These are phyloP conservation scores for Pseudocercospora fijiensis DNA, from an alignment of 2,329 filamentous ascomycete species.

Conservation along the genomic window DNA sequence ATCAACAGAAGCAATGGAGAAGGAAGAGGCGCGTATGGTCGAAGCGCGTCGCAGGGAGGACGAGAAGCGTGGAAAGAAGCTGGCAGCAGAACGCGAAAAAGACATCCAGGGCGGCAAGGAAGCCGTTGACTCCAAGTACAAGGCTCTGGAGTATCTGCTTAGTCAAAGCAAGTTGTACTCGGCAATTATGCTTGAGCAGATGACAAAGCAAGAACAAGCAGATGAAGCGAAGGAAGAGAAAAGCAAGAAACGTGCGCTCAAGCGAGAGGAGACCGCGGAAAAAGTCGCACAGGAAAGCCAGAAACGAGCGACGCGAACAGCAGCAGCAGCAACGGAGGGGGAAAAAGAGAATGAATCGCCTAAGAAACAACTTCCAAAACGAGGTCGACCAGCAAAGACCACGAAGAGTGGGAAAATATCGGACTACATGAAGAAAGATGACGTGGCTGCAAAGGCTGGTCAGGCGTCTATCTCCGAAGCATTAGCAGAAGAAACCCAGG, in stretches of 20 bases:
- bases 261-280: slow-evolving; percentile 50
- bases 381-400: slow-evolving; percentile 41
- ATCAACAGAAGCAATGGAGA: slow-evolving; percentile 44
- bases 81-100: slow-evolving; percentile 48
- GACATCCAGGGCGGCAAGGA: slow-evolving; percentile 49
- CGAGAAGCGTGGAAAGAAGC: slow-evolving; percentile 45
- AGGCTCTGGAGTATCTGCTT: slow-evolving; percentile 53
- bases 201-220: slow-evolving; percentile 53
- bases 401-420: slow-evolving; percentile 51
- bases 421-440: slow-evolving; percentile 61
- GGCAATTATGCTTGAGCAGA: slow-evolving; percentile 54
- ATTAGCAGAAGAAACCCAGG: slow-evolving; percentile 58
- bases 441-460: slow-evolving; percentile 54
- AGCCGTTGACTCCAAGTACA: slow-evolving; percentile 52
- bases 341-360: slow-evolving; percentile 21
- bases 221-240: slow-evolving; percentile 48
- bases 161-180: slow-evolving; percentile 55
- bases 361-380: slow-evolving; percentile 29
- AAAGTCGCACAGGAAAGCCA: slow-evolving; percentile 48
- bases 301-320: slow-evolving; percentile 46
- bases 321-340: slow-evolving; percentile 29
- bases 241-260: slow-evolving; percentile 46
- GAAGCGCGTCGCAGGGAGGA: slow-evolving; percentile 46
- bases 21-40: slow-evolving; percentile 50
- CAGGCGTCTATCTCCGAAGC: slow-evolving; percentile 57